Base-by-base conservation (phyloP, 306 rosid genomes). In the Malus sieversii region DNA sequence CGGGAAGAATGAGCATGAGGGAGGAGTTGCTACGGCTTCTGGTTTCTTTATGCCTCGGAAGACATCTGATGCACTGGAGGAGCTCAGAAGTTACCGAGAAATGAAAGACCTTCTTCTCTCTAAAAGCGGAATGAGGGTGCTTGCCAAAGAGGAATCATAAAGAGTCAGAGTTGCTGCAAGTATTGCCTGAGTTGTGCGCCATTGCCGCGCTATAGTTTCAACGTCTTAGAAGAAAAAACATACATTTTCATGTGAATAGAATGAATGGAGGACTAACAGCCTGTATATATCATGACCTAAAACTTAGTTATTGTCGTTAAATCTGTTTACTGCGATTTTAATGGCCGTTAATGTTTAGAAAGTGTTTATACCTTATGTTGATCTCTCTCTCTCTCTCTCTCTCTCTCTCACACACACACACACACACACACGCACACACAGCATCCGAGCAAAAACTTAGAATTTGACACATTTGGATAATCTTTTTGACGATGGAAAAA, bases 51-150 rank as follows among this genome's bases (percentile, higher is more conserved):
- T 78, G 81, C 74, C 84, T 75, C 94, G 87, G 82, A 95, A 92
- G 75, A 86, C 97, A 14, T 78, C 84, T 10, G 97, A 95, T 85
- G 97, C 97, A 27, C 86, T 92, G 75, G 90, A 90, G 85, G 99
- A 95, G 88, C 91, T 89, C 33, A 84, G 86, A 71, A 86, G 86
- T 60, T 95, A 92, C 85, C 86, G 83, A 82, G 91, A 89, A 46
- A 90, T 92, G 93, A 95, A 90, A 72, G 90, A 84, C 59, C 73
- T 88, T 85, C 70, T 95, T 68, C 87, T 90, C 22, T 82, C 85
- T 2, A 81, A 76, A 64, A 81, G 84, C 33, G 78, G 77, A 42
- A 71, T 48, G 55, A 27, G 80, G 74, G 59, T 76, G 44, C 45
- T 66, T 25, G 46, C 81, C 67, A 80, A 75, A 18, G 77, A 81